Percentiles rank a stretch among this genome's conserved stretches.
These are phyloP conservation scores for Corniculantispora saksenae DNA, from an alignment of 2,329 filamentous ascomycete genomes.

Conservation along the genomic window DNA sequence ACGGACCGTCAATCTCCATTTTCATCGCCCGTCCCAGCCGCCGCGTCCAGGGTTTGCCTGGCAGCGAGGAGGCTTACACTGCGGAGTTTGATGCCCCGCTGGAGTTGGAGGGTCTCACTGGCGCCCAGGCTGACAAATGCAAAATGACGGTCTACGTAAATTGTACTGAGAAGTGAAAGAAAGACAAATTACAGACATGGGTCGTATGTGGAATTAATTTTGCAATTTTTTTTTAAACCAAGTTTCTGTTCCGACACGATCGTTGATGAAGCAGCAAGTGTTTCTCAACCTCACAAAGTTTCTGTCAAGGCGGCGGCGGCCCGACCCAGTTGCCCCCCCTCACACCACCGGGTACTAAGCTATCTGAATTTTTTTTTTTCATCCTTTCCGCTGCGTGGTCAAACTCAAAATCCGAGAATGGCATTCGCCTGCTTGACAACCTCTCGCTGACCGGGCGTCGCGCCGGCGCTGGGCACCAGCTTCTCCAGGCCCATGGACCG, in stretches of 20 bases:
- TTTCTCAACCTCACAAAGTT: too few species aligned
- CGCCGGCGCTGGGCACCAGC: conserved; percentile 31
- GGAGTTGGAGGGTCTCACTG: background rate
- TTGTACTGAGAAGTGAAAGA: background rate
- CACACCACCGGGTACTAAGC: too few species aligned
- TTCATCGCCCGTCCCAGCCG: background rate
- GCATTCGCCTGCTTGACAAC: conserved; percentile 44
- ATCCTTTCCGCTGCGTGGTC: background rate
- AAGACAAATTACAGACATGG: too few species aligned
- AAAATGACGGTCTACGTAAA: background rate
- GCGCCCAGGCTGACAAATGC: conserved; percentile 7
- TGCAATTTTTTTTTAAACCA: too few species aligned
- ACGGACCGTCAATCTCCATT: background rate
- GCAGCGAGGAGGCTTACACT: background rate
- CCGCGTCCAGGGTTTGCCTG: background rate
- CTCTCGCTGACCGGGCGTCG: conserved; percentile 37
- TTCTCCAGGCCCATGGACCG: conserved; percentile 49
- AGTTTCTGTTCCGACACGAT: too few species aligned
- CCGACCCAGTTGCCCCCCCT: background rate
- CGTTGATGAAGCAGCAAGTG: too few species aligned
- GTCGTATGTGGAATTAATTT: too few species aligned
- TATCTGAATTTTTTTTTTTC: background rate
- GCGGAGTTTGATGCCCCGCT: background rate
- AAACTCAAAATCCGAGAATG: conserved; percentile 42
- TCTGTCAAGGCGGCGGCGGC: too few species aligned